Evolutionary conservation across 768 basidiomycete species (phyloP).

Genomic region (Collybia sordida): DNA sequence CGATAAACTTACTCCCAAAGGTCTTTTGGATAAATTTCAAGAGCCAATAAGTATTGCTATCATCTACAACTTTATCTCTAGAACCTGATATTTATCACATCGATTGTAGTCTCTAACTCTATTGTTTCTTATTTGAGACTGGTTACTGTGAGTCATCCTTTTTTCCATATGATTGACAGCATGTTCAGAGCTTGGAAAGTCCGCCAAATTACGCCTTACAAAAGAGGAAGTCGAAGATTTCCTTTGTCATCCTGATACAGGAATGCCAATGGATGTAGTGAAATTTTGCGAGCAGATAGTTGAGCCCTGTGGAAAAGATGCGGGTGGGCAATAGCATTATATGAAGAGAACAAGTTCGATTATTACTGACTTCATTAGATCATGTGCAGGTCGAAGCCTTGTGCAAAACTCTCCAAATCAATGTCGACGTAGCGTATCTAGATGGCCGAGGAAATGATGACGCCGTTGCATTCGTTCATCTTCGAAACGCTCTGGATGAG

Average conservation of each 20-base stretch:
- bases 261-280: constrained; percentile 50
- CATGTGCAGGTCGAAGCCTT: constrained; percentile 83
- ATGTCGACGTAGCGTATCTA: constrained; percentile 21
- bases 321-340: constrained; percentile 44
- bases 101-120: constrained; percentile 56
- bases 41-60: constrained; percentile 41
- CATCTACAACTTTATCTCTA: not conserved
- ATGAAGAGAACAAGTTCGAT: not conserved
- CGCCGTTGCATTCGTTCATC: not conserved
- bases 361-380: constrained; percentile 46
- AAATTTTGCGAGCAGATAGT: constrained; percentile 80
- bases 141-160: constrained; percentile 48
- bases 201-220: constrained; percentile 74
- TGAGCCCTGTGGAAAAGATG: constrained; percentile 75
- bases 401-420: constrained; percentile 61
- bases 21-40: constrained; percentile 54
- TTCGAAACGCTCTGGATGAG: not conserved
- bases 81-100: not conserved
- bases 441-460: not conserved
- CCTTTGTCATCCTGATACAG: constrained; percentile 74
- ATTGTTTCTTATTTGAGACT: constrained; percentile 82
- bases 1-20: constrained; percentile 29
- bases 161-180: not conserved
- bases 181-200: constrained; percentile 25
- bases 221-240: constrained; percentile 65